Conservation (phyloP, 192 early-diverging fungal species). For the Backusella liffmaniae region DNA sequence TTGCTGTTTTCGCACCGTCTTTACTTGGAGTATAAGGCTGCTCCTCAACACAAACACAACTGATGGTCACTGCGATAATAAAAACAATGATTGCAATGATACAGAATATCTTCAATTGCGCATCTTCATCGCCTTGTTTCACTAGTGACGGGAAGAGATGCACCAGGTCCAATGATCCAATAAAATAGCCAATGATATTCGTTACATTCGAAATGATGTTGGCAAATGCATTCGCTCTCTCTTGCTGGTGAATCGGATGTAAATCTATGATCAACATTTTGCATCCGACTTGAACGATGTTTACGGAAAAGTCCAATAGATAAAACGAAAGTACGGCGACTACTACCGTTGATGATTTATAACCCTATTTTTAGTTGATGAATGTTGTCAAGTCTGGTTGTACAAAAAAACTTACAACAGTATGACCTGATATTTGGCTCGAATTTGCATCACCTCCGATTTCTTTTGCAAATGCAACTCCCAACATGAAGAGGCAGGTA, state of each 20-base stretch:
- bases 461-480: constrained; percentile 6
- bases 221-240: neutral
- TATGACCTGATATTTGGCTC: neutral
- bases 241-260: neutral
- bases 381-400: neutral
- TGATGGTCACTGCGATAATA: neutral
- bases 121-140: neutral
- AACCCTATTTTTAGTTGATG: neutral
- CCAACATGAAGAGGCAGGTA: neutral
- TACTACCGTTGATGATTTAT: neutral
- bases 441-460: neutral
- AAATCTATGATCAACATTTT: neutral
- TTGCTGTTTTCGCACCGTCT: neutral
- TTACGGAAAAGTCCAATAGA: neutral
- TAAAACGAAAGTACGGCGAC: neutral
- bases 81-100: neutral
- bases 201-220: neutral
- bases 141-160: neutral
- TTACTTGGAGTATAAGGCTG: neutral
- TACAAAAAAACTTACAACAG: neutral
- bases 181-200: neutral
- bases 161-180: neutral
- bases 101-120: constrained; percentile 1
- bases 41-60: neutral
- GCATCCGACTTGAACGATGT: neutral